phyloP scores from a whole-genome alignment of 2,329 filamentous ascomycete species.

The Thelonectria blattea region DNA sequence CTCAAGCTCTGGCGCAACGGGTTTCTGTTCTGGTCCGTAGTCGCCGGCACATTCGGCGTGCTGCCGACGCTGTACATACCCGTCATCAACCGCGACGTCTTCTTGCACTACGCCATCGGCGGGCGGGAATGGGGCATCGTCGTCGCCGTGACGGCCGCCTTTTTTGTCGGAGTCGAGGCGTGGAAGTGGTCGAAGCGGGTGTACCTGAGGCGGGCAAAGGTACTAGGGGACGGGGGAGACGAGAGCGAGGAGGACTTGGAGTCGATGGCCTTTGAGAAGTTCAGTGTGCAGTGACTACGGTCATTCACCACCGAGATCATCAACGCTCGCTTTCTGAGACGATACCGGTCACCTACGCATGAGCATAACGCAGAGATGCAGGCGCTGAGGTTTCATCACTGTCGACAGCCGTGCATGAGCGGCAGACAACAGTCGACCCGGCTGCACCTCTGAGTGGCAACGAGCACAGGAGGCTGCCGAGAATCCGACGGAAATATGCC shows the following conservation, averaged over 20 bases:
- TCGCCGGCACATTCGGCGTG: slow-evolving; percentile 53
- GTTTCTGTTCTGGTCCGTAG: slow-evolving; percentile 70
- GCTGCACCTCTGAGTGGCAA: no score
- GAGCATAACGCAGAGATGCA: no score
- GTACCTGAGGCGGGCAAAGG: neutral
- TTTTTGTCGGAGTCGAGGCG: slow-evolving; percentile 61
- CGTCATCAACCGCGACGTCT: slow-evolving; percentile 61
- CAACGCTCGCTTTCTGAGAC: no score
- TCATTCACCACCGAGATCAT: no score
- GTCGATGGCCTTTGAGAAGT: slow-evolving; percentile 7
- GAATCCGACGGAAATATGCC: neutral
- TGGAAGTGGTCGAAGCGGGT: slow-evolving; percentile 56
- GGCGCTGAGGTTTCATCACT: neutral
- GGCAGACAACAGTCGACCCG: no score
- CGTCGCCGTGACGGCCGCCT: slow-evolving; percentile 59
- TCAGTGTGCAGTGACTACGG: neutral
- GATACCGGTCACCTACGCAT: no score
- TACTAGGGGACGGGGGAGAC: neutral
- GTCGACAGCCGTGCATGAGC: neutral
- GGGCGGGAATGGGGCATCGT: slow-evolving; percentile 67
- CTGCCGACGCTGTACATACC: slow-evolving; percentile 63
- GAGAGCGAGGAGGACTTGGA: slow-evolving; percentile 10
- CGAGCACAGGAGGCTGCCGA: neutral
- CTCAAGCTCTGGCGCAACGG: slow-evolving; percentile 71
- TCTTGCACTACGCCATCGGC: slow-evolving; percentile 61